These are phyloP conservation scores for Ustilago curta DNA, from an alignment of 1,284 basidiomycete genomes.

Conservation along the genomic window DNA sequence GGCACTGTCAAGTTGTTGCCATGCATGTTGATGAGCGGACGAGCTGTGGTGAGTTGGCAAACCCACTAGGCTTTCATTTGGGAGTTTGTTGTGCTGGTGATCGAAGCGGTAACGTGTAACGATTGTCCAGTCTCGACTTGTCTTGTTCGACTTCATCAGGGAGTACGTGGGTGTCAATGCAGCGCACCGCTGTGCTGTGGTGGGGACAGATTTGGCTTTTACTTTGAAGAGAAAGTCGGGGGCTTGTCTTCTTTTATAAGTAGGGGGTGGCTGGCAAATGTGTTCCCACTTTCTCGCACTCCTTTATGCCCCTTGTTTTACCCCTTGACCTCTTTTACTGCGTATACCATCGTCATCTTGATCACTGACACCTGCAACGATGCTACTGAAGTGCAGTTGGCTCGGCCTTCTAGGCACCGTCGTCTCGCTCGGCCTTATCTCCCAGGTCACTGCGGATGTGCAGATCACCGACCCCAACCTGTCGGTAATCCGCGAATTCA, in stretches of 20 bases:
- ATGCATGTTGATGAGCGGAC: not conserved
- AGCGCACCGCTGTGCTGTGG: not conserved
- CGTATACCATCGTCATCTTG: not conserved
- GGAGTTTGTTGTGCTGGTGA: not conserved
- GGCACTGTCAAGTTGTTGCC: not conserved
- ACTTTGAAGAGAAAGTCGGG: too few relatives aligned
- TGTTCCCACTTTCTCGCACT: not conserved
- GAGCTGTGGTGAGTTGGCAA: not conserved
- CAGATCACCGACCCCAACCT: conserved; percentile 33
- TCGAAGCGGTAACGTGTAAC: not conserved
- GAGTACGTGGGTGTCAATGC: not conserved
- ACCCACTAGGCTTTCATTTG: conserved; percentile 3
- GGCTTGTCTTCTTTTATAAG: not conserved
- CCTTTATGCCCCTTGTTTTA: too few relatives aligned
- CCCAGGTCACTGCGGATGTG: conserved; percentile 5
- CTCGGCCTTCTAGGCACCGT: conserved; percentile 23
- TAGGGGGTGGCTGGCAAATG: not conserved
- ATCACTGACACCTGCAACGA: not conserved
- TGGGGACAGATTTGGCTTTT: not conserved
- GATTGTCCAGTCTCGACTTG: not conserved
- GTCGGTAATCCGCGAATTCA: conserved; percentile 22
- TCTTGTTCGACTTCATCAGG: not conserved
- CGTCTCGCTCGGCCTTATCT: conserved; percentile 11
- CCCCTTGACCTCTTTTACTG: not conserved
- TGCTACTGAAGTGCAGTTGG: conserved; percentile 20